phyloP scores from a whole-genome alignment of 805 yeast genomes.

The Cyberlindnera suaveolens region DNA sequence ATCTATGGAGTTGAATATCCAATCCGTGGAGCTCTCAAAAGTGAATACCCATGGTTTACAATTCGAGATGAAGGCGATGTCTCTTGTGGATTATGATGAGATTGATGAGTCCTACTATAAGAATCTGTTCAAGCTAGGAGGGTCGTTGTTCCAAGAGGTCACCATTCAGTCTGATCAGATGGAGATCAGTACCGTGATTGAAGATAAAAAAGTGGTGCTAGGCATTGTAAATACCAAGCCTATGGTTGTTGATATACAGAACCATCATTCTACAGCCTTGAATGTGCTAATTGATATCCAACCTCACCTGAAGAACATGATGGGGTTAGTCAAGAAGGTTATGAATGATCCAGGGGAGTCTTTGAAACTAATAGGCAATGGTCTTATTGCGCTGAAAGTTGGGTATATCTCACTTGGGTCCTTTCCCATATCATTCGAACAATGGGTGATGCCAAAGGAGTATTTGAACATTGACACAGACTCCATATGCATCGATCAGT shows the following conservation, averaged over 20 bases:
- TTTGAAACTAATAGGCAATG: slow-evolving; percentile 29
- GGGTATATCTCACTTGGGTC: slow-evolving; percentile 29
- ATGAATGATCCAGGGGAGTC: slow-evolving; percentile 26
- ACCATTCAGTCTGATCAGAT: slow-evolving; percentile 26
- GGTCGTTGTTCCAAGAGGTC: slow-evolving; percentile 24
- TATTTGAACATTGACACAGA: slow-evolving; percentile 17
- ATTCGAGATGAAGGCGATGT: slow-evolving; percentile 27
- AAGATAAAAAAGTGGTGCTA: slow-evolving; percentile 14
- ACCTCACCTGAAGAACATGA: slow-evolving; percentile 29
- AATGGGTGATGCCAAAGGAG: slow-evolving; percentile 22
- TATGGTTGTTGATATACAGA: slow-evolving; percentile 27
- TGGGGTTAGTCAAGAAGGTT: slow-evolving; percentile 28
- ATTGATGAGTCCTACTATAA: slow-evolving; percentile 24
- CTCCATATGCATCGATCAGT: slow-evolving; percentile 20
- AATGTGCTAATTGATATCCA: slow-evolving; percentile 25
- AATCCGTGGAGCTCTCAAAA: slow-evolving; percentile 26
- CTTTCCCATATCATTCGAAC: slow-evolving; percentile 26
- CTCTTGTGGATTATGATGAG: slow-evolving; percentile 25
- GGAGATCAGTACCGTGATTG: slow-evolving; percentile 23
- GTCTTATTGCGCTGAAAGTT: slow-evolving; percentile 26
- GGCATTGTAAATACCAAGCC: slow-evolving; percentile 30
- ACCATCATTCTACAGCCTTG: slow-evolving; percentile 22
- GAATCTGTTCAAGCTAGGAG: slow-evolving; percentile 27
- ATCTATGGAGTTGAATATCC: slow-evolving; percentile 27
- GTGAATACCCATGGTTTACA: slow-evolving; percentile 28